Evolutionary conservation across 73 alveolate species (phyloP).

Genomic region (Paramecium caudatum): DNA sequence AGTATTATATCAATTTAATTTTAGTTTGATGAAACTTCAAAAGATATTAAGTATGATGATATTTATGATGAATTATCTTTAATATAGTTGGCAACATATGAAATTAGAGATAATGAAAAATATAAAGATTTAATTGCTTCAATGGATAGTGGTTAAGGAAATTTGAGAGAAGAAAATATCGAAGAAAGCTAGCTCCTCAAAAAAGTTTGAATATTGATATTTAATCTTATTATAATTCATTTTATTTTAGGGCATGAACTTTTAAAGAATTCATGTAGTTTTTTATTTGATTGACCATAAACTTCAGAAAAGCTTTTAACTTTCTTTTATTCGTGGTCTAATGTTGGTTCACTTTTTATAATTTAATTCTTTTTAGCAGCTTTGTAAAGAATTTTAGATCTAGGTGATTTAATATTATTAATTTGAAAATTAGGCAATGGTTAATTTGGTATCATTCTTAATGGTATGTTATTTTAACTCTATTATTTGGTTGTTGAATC

Average conservation of each 20-base stretch:
- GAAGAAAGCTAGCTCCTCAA: background rate
- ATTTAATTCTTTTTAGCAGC: background rate
- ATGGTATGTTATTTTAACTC: background rate
- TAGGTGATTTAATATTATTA: background rate
- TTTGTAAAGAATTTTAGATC: background rate
- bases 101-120: constrained; percentile 43
- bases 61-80: background rate
- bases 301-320: background rate
- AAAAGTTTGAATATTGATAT: background rate
- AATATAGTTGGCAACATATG: constrained; percentile 41
- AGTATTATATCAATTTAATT: background rate
- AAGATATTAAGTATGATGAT: background rate
- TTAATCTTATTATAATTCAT: constrained; percentile 41
- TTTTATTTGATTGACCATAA: constrained; percentile 6
- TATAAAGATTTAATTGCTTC: background rate
- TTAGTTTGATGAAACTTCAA: background rate
- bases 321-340: background rate
- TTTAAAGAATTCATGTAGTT: constrained; percentile 14
- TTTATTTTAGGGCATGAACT: background rate
- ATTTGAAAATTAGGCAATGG: background rate
- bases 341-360: background rate
- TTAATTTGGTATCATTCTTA: background rate
- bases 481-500: constrained; percentile 8
- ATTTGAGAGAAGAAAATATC: background rate
- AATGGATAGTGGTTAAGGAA: background rate